These are phyloP conservation scores for Suillus subaureus DNA, from an alignment of 768 basidiomycete species.

Conservation along the genomic window DNA sequence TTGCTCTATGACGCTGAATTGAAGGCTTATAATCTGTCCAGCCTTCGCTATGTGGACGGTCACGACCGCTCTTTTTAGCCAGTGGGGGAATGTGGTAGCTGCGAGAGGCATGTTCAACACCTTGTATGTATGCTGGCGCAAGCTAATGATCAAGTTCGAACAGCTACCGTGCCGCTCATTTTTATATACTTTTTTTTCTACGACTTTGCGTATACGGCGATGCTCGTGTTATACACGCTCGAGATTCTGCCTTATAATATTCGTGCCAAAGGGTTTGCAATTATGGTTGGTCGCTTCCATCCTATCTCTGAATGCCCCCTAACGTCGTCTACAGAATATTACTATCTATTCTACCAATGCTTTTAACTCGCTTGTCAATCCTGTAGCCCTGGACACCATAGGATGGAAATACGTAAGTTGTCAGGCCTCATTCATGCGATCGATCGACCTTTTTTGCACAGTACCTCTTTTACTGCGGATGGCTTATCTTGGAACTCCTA, in stretches of 20 bases:
- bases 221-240: slow-evolving; percentile 64
- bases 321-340: slow-evolving; percentile 48
- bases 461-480: slow-evolving; percentile 66
- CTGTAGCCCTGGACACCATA: slow-evolving; percentile 60
- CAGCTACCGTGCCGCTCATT: slow-evolving; percentile 67
- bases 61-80: slow-evolving; percentile 43
- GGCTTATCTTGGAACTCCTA: slow-evolving; percentile 62
- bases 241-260: slow-evolving; percentile 83
- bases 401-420: slow-evolving; percentile 49
- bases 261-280: slow-evolving; percentile 77
- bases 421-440: background rate
- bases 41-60: slow-evolving; percentile 65
- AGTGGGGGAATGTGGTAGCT: slow-evolving; percentile 28
- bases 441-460: slow-evolving; percentile 8
- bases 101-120: slow-evolving; percentile 25
- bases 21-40: slow-evolving; percentile 1
- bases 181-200: slow-evolving; percentile 55
- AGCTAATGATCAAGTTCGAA: background rate
- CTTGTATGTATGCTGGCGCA: background rate
- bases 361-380: slow-evolving; percentile 82
- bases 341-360: slow-evolving; percentile 66
- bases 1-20: background rate
- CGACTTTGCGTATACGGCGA: slow-evolving; percentile 77
- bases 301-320: background rate
- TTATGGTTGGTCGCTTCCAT: slow-evolving; percentile 56